A percentile compares a stretch with the other conserved stretches of the same genome.
phyloP scores from a whole-genome alignment of 2,329 filamentous ascomycete species.

The Aspergillus pseudoglaucus region DNA sequence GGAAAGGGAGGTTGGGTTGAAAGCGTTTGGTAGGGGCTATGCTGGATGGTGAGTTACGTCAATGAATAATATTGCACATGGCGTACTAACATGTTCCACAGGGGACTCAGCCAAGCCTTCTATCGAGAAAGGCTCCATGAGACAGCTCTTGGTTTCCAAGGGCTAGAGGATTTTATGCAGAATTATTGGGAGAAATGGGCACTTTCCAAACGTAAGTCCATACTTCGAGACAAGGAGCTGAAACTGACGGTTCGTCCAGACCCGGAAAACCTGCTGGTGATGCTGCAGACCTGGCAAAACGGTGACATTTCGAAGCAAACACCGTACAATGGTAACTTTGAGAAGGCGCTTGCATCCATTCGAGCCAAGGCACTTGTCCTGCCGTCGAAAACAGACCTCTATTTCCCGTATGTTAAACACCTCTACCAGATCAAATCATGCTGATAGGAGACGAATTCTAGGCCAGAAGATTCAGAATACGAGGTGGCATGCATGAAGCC shows the following conservation, averaged over 20 bases:
- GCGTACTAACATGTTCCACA: conserved; percentile 9
- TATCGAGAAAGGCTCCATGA: conserved; percentile 67
- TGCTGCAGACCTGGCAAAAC: conserved; percentile 74
- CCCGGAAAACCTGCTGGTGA: conserved; percentile 66
- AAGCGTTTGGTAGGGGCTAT: conserved; percentile 68
- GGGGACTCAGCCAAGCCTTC: conserved; percentile 74
- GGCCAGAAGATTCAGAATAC: conserved; percentile 68
- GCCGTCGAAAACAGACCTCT: conserved; percentile 67
- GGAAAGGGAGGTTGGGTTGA: conserved; percentile 54
- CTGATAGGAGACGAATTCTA: conserved; percentile 18
- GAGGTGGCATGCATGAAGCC: conserved; percentile 60
- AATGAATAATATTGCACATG: background rate
- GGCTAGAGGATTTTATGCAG: conserved; percentile 66
- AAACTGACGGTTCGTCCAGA: conserved; percentile 36
- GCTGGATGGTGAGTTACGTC: conserved; percentile 54
- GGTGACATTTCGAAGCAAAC: conserved; percentile 64
- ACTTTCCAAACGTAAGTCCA: conserved; percentile 51
- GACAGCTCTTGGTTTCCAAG: conserved; percentile 56
- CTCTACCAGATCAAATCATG: conserved; percentile 1
- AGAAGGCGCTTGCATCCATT: conserved; percentile 60
- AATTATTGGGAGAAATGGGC: conserved; percentile 74
- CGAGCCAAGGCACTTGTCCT: conserved; percentile 67
- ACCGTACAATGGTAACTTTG: conserved; percentile 62
- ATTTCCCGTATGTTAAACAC: conserved; percentile 57
- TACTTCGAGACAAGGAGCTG: background rate